phyloP scores from a whole-genome alignment of 164 flowering plant species.

The Kalanchoe fedtschenkoi region DNA sequence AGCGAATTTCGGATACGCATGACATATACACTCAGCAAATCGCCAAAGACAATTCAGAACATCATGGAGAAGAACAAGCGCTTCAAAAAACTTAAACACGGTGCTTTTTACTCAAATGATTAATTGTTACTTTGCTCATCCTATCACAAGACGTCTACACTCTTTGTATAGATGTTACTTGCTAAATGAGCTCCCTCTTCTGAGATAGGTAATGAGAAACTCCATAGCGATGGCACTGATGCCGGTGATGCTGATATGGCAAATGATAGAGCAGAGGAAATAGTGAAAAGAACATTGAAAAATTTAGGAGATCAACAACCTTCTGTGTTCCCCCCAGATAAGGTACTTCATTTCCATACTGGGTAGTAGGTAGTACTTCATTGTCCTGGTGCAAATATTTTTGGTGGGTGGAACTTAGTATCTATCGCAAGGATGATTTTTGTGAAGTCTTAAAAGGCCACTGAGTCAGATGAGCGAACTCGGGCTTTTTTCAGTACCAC shows the following conservation, averaged over 20 bases:
- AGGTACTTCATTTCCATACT: conserved; percentile 13
- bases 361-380: neutral
- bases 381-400: too few relatives aligned
- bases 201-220: conserved; percentile 9
- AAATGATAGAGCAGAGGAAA: conserved; percentile 4
- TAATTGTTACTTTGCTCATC: neutral
- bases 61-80: conserved; percentile 17
- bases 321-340: conserved; percentile 15
- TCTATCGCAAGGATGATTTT: neutral
- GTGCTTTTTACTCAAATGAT: conserved; percentile 19
- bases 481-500: neutral
- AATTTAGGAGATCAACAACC: conserved; percentile 11
- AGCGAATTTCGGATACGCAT: conserved; percentile 58
- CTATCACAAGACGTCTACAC: neutral
- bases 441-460: neutral
- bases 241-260: conserved; percentile 1
- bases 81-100: conserved; percentile 57
- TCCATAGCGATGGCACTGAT: conserved; percentile 7
- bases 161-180: neutral
- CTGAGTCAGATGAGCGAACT: neutral
- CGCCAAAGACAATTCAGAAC: conserved; percentile 17
- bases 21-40: conserved; percentile 38
- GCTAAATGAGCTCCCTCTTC: conserved; percentile 2
- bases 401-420: neutral
- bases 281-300: conserved; percentile 8